Evolutionary conservation across 176 grass and related monocot species (phyloP).

Genomic region (Miscanthus lutarioriparius): DNA sequence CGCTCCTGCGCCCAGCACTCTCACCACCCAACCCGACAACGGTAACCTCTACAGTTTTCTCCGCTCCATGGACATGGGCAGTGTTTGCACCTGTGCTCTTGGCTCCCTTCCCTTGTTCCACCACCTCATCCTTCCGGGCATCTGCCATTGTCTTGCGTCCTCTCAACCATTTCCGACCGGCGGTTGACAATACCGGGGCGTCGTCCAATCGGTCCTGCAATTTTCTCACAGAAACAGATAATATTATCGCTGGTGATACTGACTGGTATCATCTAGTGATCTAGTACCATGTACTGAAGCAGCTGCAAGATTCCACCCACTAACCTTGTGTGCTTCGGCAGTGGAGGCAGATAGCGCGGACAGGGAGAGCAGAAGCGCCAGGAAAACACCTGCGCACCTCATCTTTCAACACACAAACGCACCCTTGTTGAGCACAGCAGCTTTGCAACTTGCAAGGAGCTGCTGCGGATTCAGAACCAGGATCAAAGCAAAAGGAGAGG

Average conservation of each 20-base stretch:
- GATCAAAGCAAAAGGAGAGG: slow-evolving; percentile 38
- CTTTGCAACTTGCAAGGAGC: background rate
- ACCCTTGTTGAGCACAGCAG: background rate
- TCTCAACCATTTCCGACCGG: slow-evolving; percentile 37
- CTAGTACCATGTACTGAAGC: background rate
- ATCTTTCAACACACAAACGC: background rate
- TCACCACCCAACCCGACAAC: slow-evolving; percentile 34
- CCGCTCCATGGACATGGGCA: slow-evolving; percentile 31
- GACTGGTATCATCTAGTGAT: too few species aligned
- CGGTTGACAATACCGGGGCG: background rate
- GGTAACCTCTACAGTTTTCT: slow-evolving; percentile 46
- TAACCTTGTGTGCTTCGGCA: slow-evolving; percentile 39
- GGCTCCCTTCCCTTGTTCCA: slow-evolving; percentile 24
- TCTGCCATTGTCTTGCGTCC: slow-evolving; percentile 24
- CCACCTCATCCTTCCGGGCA: background rate
- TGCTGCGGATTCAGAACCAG: slow-evolving; percentile 21
- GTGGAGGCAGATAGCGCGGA: slow-evolving; percentile 24
- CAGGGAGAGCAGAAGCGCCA: slow-evolving; percentile 41
- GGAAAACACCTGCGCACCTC: slow-evolving; percentile 31
- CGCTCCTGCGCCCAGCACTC: background rate
- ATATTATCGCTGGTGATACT: background rate
- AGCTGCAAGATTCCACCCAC: background rate
- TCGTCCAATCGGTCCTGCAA: slow-evolving; percentile 17
- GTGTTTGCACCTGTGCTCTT: slow-evolving; percentile 58
- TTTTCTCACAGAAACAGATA: background rate